These are phyloP conservation scores for Tuber melanosporum DNA, from an alignment of 495 filamentous ascomycete genomes.

Conservation along the genomic window DNA sequence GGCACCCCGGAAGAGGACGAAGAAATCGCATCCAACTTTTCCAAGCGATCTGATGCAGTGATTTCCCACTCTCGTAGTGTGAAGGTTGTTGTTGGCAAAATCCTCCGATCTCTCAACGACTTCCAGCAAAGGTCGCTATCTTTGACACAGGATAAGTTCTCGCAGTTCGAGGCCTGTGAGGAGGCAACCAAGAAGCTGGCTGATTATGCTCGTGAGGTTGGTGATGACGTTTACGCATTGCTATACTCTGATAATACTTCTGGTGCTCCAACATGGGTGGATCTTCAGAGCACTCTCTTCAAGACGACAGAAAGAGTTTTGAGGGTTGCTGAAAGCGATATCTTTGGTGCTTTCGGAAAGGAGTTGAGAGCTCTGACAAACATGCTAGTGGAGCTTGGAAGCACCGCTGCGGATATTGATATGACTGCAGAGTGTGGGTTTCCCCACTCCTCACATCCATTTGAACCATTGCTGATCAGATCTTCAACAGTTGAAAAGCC, in stretches of 20 bases:
- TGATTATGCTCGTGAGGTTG: conserved; percentile 58
- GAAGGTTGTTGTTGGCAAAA: conserved; percentile 78
- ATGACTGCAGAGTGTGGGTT: conserved; percentile 64
- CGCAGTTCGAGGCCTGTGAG: conserved; percentile 57
- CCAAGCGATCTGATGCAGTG: conserved; percentile 64
- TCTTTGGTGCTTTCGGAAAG: conserved; percentile 62
- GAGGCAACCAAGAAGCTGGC: conserved; percentile 59
- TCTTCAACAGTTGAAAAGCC: conserved; percentile 54
- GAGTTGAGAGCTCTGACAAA: conserved; percentile 60
- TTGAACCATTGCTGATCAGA: conserved; percentile 5
- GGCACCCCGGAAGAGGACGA: conserved; percentile 50
- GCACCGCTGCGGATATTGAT: conserved; percentile 64
- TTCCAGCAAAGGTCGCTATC: conserved; percentile 70
- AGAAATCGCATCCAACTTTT: conserved; percentile 60
- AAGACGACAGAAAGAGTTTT: conserved; percentile 51
- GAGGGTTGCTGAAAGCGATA: conserved; percentile 51
- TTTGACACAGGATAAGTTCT: conserved; percentile 54
- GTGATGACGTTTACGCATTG: conserved; percentile 57
- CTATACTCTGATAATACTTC: conserved; percentile 58
- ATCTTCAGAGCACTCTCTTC: conserved; percentile 58
- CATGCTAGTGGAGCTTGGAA: conserved; percentile 64
- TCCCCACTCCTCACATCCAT: background rate
- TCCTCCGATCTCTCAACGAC: conserved; percentile 68
- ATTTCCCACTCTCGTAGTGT: conserved; percentile 69
- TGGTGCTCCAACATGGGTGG: conserved; percentile 48